These are phyloP conservation scores for Thermochaetoides thermophila DNA, from an alignment of 495 filamentous ascomycete species.

Conservation along the genomic window DNA sequence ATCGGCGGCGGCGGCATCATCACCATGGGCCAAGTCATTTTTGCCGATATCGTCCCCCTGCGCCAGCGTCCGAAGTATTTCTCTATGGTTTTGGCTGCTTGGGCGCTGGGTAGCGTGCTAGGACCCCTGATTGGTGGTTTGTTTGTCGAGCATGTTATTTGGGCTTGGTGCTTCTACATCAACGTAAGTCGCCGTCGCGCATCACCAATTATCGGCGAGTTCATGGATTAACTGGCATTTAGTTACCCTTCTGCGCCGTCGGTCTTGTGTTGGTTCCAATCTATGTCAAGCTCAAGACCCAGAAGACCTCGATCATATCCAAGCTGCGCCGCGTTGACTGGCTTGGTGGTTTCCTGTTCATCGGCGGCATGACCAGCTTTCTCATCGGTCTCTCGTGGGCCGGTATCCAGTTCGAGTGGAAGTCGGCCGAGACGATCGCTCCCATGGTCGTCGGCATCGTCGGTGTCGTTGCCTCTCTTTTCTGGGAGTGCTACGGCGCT, in stretches of 20 bases:
- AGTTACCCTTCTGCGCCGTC: constrained; percentile 24
- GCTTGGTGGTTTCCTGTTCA: constrained; percentile 31
- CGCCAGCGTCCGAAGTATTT: constrained; percentile 26
- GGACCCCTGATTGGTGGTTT: constrained; percentile 66
- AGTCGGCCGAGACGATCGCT: constrained; percentile 27
- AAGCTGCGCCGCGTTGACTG: constrained; percentile 25
- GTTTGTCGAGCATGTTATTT: constrained; percentile 41
- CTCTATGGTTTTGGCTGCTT: constrained; percentile 31
- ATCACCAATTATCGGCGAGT: background rate
- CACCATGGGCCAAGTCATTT: constrained; percentile 62
- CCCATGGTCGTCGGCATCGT: constrained; percentile 31
- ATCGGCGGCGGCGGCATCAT: constrained; percentile 72
- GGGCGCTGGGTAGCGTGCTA: constrained; percentile 58
- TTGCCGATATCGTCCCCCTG: constrained; percentile 38
- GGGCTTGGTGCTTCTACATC: constrained; percentile 30
- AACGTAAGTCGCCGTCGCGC: constrained; percentile 11
- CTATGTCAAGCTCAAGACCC: constrained; percentile 20
- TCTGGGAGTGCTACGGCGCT: constrained; percentile 29
- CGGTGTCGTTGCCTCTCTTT: constrained; percentile 13
- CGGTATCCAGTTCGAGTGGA: constrained; percentile 38
- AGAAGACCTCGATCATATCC: constrained; percentile 15
- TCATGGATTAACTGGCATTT: too few species aligned
- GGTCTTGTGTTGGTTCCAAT: constrained; percentile 22
- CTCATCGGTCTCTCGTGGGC: constrained; percentile 44
- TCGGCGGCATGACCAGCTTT: constrained; percentile 31